These are phyloP conservation scores for Plenodomus lindquistii DNA, from an alignment of 2,329 filamentous ascomycete species.

Conservation along the genomic window DNA sequence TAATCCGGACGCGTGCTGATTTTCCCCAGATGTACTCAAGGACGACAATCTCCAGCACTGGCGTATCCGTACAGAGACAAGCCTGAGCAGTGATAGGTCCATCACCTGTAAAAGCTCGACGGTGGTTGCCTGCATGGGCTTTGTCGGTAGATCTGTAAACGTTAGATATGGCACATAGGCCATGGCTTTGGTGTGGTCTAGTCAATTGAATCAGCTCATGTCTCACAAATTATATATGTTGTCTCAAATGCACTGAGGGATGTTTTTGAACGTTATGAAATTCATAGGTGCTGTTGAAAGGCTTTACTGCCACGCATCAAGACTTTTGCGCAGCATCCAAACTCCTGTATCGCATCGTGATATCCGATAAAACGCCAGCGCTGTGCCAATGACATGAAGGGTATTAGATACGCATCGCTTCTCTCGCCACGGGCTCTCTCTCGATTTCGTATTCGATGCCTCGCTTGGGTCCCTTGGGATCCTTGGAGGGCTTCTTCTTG, in stretches of 20 bases:
- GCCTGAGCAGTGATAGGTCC: not conserved
- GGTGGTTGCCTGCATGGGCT: not conserved
- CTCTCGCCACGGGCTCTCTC: constrained; percentile 55
- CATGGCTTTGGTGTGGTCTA: too few species aligned
- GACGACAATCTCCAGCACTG: constrained; percentile 22
- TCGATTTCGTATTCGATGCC: constrained; percentile 82
- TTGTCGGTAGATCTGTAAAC: not conserved
- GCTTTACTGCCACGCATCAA: not conserved
- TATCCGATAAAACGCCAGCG: not conserved
- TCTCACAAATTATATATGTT: not conserved
- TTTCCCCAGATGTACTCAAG: constrained; percentile 22
- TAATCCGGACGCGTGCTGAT: constrained; percentile 1
- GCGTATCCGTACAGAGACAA: constrained; percentile 16
- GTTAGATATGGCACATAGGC: too few species aligned
- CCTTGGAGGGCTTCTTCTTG: constrained; percentile 58
- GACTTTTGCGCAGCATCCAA: not conserved
- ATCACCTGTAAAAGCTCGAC: too few species aligned
- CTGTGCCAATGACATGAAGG: constrained; percentile 3
- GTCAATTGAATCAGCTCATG: not conserved
- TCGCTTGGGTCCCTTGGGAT: constrained; percentile 61
- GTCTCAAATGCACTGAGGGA: not conserved
- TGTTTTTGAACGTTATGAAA: not conserved
- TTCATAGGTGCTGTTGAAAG: not conserved
- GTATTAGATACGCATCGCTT: constrained; percentile 39
- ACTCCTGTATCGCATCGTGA: not conserved